A percentile compares a stretch with the other conserved stretches of the same genome.
These are phyloP conservation scores for Keithomyces neogunnii DNA, from an alignment of 2,329 filamentous ascomycete genomes.

Conservation along the genomic window DNA sequence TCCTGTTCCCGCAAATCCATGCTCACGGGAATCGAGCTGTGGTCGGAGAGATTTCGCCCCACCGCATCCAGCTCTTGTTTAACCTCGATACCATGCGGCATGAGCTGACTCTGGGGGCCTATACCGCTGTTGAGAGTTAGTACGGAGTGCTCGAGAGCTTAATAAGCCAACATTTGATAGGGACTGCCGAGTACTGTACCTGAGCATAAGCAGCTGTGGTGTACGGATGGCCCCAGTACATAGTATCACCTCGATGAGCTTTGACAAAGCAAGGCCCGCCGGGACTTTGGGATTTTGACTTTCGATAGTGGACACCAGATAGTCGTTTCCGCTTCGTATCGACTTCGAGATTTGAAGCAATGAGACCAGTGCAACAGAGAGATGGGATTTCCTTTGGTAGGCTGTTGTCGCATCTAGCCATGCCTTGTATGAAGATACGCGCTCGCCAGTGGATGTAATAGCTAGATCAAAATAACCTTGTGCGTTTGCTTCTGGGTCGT, in stretches of 20 bases:
- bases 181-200: too few relatives aligned
- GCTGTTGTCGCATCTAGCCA: neutral
- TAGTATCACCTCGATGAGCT: neutral
- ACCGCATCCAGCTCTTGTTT: neutral
- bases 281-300: neutral
- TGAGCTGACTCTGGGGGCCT: neutral
- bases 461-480: slow-evolving; percentile 1
- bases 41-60: neutral
- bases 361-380: neutral
- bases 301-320: neutral
- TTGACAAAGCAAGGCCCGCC: neutral
- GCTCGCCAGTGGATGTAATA: neutral
- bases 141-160: too few relatives aligned
- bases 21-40: too few relatives aligned
- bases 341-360: neutral
- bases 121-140: neutral
- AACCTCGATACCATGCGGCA: neutral
- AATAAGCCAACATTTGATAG: too few relatives aligned
- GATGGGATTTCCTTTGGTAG: neutral
- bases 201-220: neutral
- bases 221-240: neutral
- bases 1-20: too few relatives aligned
- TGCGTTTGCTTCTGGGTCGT: neutral
- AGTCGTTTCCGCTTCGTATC: neutral
- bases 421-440: neutral